Base-by-base conservation (phyloP, 805 yeast species). In the Sugiyamaella smithiae region DNA sequence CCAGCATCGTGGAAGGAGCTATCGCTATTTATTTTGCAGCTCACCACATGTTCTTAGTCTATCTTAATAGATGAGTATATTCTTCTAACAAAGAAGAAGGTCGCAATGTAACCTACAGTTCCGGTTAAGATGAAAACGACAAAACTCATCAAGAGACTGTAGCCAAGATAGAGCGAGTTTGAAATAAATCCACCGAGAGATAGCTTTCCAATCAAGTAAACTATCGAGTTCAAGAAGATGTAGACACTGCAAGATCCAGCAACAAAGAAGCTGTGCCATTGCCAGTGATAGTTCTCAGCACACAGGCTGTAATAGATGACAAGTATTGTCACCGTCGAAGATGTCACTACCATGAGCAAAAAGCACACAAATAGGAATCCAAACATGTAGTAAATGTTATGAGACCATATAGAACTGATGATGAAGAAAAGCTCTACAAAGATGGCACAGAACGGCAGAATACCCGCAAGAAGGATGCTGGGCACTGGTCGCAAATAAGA, bases 351-450 rank as follows among this genome's bases (percentile, higher is more conserved):
- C 88, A 88, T 85, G 63, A 90, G 74, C n/a, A 84, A 55, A 64
- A 87, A 82, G 60, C 97, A 89, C 71, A 90, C 82, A 67, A 90
- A 87, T 57, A 91, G 72, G 76, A 91, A 93, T 9, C 98, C 99
- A 74, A 93, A 93, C 98, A 93, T 91, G 76, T 90, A 93, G 74
- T 80, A 93, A 56, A 90, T 83, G 66, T 87, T 80, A 75, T 87
- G 89, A 69, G 86, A 88, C 99, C 99, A 91, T 57, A 93, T 70
- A 26, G 96, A 88, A 45, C 87, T 78, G 72, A 87, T 83, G 60
- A 93, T 87, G 71, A 89, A 91, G 69, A 88, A 90, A 79, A 93
- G 79, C 71, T 93, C 97, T 49, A 93, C 93, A 20, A 96, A 89
- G 63, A 93, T 85, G 17, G 96, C 84, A 7, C 96, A 95, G 64